Percentiles rank a stretch among this genome's conserved stretches.
These are phyloP conservation scores for Cytospora piceicola DNA, from an alignment of 2,329 filamentous ascomycete genomes.

Conservation along the genomic window DNA sequence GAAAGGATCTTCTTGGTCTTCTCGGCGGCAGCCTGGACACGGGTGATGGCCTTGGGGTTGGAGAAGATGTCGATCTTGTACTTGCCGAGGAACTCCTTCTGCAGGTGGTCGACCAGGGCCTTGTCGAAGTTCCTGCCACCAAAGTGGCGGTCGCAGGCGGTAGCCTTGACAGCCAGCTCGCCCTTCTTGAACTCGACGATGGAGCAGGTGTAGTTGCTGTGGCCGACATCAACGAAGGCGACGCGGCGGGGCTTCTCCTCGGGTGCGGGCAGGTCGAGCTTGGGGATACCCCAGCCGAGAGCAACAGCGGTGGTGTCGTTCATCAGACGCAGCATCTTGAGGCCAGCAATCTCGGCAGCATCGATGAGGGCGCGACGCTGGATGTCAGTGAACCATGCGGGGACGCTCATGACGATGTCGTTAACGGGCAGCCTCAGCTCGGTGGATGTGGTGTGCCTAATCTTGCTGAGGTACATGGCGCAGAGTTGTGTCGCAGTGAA, in stretches of 20 bases:
- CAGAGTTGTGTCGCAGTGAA: conserved; percentile 94
- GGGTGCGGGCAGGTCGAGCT: conserved; percentile 83
- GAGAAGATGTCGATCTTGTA: conserved; percentile 95
- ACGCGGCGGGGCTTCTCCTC: conserved; percentile 94
- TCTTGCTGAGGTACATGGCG: conserved; percentile 94
- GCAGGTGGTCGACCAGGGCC: conserved; percentile 91
- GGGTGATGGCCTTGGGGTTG: conserved; percentile 86
- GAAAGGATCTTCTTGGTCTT: conserved; percentile 99
- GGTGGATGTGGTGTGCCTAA: conserved; percentile 82
- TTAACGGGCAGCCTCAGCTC: conserved; percentile 91
- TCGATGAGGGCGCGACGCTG: conserved; percentile 90
- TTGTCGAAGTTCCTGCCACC: conserved; percentile 97
- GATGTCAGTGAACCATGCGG: conserved; percentile 94
- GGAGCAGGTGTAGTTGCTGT: conserved; percentile 94
- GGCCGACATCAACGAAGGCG: conserved; percentile 90
- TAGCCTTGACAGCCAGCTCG: conserved; percentile 90
- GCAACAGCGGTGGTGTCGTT: conserved; percentile 98
- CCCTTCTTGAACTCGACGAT: conserved; percentile 98
- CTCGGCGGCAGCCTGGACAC: conserved; percentile 86
- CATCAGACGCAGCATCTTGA: conserved; percentile 91
- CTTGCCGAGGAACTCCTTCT: conserved; percentile 94
- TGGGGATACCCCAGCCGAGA: conserved; percentile 96
- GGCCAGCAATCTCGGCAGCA: conserved; percentile 87
- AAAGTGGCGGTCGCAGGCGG: conserved; percentile 92
- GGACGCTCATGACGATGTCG: conserved; percentile 92